Base-by-base conservation (phyloP, 345 rosid genomes). In the Eucalyptus tenuipes region DNA sequence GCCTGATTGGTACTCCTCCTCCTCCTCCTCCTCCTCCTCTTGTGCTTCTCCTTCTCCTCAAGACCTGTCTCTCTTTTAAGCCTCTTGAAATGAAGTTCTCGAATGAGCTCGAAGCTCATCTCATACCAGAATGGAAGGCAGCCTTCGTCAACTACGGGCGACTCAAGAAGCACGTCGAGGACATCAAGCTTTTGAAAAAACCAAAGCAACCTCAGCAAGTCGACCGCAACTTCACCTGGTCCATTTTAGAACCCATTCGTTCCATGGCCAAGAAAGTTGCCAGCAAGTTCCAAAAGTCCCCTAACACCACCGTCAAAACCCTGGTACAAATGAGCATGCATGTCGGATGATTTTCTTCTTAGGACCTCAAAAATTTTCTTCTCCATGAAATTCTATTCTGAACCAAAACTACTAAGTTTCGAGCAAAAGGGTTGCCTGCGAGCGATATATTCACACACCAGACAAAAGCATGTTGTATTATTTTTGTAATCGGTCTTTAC, bases 71-170 rank as follows among this genome's bases (percentile, higher is more conserved):
- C 61, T 55, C 29, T 55, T 55, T 55, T 55, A 11, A 55, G 61
- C 61, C 61, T 24, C 61, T 55, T 55, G 61, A 88, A 93, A 97
- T 98, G 99, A 98, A 98, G 94, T 98, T 98, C 92, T 98, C 99
- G 1, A 98, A 96, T 89, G 97, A 98, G 93, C 93, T 98, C 7
- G 99, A 97, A 86, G 99, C 99, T 91, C 99, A 97, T 86, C 93
- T 98, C 1, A 98, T 98, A 79, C 99, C 99, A 1, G 99, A 98
- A 89, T 98, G 99, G 99, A 97, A 95, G 87, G 99, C 95, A 24
- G 98, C 97, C 55, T 98, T 97, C 80, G 98, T 96, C 42, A 92
- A 97, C 90, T 98, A 98, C 88, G 90, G 98, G 94, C 94, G 93
- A 75, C 97, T 97, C 79, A 97, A 98, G 89, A 98, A 98, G 90